Evolutionary conservation across 2,329 filamentous ascomycete species (phyloP).

Genomic region (Trichoderma sp.): DNA sequence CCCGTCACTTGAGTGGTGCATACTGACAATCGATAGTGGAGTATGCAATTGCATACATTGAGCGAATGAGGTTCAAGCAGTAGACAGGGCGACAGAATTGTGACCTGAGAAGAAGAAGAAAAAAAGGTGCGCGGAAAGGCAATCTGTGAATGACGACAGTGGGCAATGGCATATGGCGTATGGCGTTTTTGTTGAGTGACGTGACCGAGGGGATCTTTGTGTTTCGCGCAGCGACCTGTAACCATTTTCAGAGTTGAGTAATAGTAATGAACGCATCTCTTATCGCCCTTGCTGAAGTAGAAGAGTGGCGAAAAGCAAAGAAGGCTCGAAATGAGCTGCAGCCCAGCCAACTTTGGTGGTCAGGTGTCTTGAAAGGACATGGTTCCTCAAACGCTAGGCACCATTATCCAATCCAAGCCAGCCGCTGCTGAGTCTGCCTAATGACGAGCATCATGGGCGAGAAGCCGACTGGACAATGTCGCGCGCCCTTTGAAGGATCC

Average conservation of each 20-base stretch:
- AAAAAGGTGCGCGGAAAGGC: neutral
- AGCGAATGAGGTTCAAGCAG: constrained; percentile 9
- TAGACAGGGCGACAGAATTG: neutral
- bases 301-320: constrained; percentile 10
- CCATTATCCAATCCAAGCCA: constrained; percentile 6
- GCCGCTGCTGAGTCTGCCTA: constrained; percentile 14
- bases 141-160: neutral
- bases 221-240: neutral
- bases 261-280: constrained; percentile 9
- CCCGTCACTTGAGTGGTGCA: neutral
- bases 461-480: neutral
- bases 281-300: neutral
- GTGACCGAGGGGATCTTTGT: neutral
- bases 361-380: constrained; percentile 9
- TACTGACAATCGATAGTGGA: constrained; percentile 19
- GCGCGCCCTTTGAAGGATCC: neutral
- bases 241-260: neutral
- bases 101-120: neutral
- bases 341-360: neutral
- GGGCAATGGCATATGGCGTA: constrained; percentile 4
- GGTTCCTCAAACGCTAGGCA: constrained; percentile 16
- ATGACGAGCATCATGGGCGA: neutral
- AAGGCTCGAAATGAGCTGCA: neutral
- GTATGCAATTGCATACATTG: constrained; percentile 18
- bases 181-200: constrained; percentile 2